Conservation (phyloP, 2,329 filamentous ascomycete species). For the Arthrinium puccinioides region DNA sequence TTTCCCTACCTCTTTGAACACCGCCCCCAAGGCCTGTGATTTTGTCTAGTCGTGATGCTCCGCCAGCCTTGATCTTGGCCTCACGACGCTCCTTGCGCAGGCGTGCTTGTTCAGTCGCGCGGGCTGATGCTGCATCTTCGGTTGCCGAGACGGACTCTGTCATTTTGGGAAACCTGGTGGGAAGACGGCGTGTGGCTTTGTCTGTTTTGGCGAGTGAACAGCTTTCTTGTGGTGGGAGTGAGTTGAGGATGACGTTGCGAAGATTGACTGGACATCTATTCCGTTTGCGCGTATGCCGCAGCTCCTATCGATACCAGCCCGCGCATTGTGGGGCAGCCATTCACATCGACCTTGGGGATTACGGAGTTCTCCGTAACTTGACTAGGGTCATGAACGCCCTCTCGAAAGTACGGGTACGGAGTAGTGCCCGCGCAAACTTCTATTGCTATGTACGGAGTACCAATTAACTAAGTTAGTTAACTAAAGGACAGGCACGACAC, state of each 20-base stretch:
- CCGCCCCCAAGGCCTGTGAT: conserved; percentile 66
- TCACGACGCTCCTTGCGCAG: conserved; percentile 73
- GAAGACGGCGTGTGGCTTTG: not conserved
- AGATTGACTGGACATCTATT: not conserved
- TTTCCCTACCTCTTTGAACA: conserved; percentile 34
- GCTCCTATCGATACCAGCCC: too few species aligned
- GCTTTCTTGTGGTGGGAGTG: too few species aligned
- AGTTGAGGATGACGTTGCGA: not conserved
- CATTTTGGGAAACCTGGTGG: conserved; percentile 10
- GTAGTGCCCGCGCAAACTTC: too few species aligned
- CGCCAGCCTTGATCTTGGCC: conserved; percentile 69
- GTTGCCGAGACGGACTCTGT: conserved; percentile 17
- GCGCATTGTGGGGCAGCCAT: too few species aligned
- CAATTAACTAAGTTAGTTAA: too few species aligned
- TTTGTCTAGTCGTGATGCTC: conserved; percentile 61
- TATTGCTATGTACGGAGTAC: too few species aligned
- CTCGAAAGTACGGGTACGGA: too few species aligned
- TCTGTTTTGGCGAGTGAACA: not conserved
- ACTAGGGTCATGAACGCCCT: too few species aligned
- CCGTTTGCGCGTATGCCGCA: too few species aligned
- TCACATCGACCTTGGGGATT: too few species aligned
- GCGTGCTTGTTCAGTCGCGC: conserved; percentile 59
- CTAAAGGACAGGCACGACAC: too few species aligned
- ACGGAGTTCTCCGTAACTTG: too few species aligned
- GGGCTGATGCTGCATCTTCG: conserved; percentile 42